Evolutionary conservation across 2,329 filamentous ascomycete genomes (phyloP), one percentile per base, ranked within the genome.

Genomic region (Thielaviopsis cerberus): DNA sequence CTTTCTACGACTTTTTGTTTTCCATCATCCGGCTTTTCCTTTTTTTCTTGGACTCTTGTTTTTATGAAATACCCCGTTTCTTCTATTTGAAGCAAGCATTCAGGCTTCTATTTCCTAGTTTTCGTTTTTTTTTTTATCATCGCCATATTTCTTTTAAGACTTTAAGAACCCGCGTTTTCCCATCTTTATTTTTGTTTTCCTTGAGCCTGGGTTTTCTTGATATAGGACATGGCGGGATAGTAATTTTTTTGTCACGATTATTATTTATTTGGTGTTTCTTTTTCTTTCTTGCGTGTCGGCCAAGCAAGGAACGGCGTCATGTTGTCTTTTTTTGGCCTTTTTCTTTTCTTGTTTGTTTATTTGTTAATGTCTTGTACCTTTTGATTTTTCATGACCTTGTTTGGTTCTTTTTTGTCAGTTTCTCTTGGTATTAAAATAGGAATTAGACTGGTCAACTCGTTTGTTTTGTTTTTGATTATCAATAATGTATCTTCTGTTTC

Each of bases 241-340:
- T n/a, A n/a, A 41, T 17, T 41, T 30, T 30, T 30, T n/a, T 41
- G 34, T 17, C 2, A 41, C n/a, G 13, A 30, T 30, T 41, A n/a
- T n/a, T n/a, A 5, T 41, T 41, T 41, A 4, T 41, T 30, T 5
- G 27, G 27, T 5, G 27, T 59, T 61, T 55, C 53, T 54, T 57
- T 63, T 59, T 60, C 59, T 59, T 61, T 62, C 62, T 55, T 55
- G 55, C n/a, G 62, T 62, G 60, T 55, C 57, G 37, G n/a, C n/a
- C n/a, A n/a, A n/a, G n/a, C n/a, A n/a, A n/a, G n/a, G n/a, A n/a
- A n/a, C n/a, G n/a, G n/a, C n/a, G n/a, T n/a, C n/a, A n/a, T n/a
- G n/a, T n/a, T n/a, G n/a, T n/a, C n/a, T n/a, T n/a, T n/a, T 55
- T 61, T 62, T 56, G 13, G 54, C 34, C 57, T 57, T 56, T 52